Evolutionary conservation across 805 yeast genomes (phyloP).

Genomic region (Ogataea pignaliae): DNA sequence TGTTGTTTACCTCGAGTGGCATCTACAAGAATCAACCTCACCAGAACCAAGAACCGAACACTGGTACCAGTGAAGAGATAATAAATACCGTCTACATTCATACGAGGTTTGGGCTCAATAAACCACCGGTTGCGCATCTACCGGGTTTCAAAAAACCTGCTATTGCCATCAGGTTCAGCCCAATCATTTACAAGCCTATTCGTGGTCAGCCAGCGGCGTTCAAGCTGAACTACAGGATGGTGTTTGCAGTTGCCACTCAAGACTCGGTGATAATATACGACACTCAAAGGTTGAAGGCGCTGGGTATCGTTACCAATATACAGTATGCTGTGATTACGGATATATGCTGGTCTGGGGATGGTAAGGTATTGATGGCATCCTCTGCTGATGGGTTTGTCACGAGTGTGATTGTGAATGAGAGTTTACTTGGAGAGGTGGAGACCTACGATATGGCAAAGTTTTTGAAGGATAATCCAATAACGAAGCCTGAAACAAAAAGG

Average conservation of each 20-base stretch:
- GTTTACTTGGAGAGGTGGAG: constrained; percentile 51
- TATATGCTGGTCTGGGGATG: constrained; percentile 78
- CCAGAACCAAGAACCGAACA: not conserved
- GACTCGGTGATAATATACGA: constrained; percentile 80
- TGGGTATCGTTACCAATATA: constrained; percentile 71
- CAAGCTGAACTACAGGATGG: constrained; percentile 67
- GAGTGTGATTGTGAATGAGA: constrained; percentile 47
- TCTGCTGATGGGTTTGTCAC: constrained; percentile 95
- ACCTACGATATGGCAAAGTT: constrained; percentile 22
- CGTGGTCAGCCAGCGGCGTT: constrained; percentile 32
- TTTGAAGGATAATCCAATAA: constrained; percentile 10
- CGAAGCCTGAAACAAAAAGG: not conserved
- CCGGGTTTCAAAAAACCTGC: constrained; percentile 84
- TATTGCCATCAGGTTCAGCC: constrained; percentile 75
- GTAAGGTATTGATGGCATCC: constrained; percentile 61
- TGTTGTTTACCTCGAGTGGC: constrained; percentile 79
- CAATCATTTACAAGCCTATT: constrained; percentile 47
- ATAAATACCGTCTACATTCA: constrained; percentile 76
- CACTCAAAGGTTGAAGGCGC: constrained; percentile 63
- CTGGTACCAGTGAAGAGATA: constrained; percentile 10
- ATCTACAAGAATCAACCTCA: constrained; percentile 35
- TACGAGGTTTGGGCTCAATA: constrained; percentile 61
- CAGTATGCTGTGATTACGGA: constrained; percentile 92
- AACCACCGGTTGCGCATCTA: constrained; percentile 70
- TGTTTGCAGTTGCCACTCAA: constrained; percentile 91